These are phyloP conservation scores for Cicer bijugum DNA, from an alignment of 306 rosid genomes.

Conservation along the genomic window DNA sequence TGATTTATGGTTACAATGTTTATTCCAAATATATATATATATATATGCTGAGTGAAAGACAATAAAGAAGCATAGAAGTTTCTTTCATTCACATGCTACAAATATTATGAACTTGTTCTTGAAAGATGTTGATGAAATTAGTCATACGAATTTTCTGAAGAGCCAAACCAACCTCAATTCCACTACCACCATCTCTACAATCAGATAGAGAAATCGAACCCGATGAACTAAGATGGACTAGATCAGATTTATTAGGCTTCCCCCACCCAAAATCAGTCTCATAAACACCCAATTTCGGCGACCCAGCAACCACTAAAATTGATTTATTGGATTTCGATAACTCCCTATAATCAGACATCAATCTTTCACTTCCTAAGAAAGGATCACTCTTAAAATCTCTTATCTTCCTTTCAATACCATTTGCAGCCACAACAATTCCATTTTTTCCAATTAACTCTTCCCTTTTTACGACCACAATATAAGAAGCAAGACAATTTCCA, in stretches of 20 bases:
- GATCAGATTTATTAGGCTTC: slow-evolving; percentile 51
- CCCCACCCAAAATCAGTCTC: slow-evolving; percentile 67
- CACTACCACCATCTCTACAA: slow-evolving; percentile 34
- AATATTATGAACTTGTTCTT: slow-evolving; percentile 18
- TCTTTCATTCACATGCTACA: not conserved
- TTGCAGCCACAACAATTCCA: slow-evolving; percentile 45
- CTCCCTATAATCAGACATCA: slow-evolving; percentile 38
- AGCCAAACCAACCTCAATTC: slow-evolving; percentile 51
- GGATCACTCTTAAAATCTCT: slow-evolving; percentile 42
- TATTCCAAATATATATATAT: no score
- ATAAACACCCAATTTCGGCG: slow-evolving; percentile 49
- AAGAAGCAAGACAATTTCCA: slow-evolving; percentile 50
- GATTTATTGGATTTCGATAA: not conserved
- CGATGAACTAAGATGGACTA: slow-evolving; percentile 41
- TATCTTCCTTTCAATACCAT: slow-evolving; percentile 43
- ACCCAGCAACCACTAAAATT: slow-evolving; percentile 40
- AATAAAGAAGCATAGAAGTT: no score
- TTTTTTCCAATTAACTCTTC: slow-evolving; percentile 41
- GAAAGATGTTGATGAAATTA: slow-evolving; percentile 34
- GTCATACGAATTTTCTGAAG: slow-evolving; percentile 35
- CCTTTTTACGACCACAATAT: slow-evolving; percentile 29
- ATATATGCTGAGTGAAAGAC: no score
- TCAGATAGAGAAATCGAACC: slow-evolving; percentile 48
- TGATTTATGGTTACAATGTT: no score
- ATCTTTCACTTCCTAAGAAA: slow-evolving; percentile 41